Percentiles rank a stretch among this genome's conserved stretches.
Evolutionary conservation across 768 basidiomycete species (phyloP).

Genomic region (Podaxis sp.): DNA sequence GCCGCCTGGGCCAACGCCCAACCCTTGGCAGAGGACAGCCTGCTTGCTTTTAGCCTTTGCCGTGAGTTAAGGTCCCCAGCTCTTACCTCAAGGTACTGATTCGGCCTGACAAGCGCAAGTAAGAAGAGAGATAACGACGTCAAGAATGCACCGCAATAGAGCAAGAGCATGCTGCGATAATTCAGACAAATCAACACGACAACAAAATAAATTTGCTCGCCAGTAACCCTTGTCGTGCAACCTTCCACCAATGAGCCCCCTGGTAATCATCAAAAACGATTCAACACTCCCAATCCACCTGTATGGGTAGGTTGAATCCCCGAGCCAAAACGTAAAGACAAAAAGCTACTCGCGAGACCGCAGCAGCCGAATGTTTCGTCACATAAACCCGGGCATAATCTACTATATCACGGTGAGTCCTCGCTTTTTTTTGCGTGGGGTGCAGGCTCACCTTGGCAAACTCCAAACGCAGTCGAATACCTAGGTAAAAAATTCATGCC

Average conservation of each 20-base stretch:
- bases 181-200: background rate
- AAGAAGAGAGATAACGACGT: constrained; percentile 34
- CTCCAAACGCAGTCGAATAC: constrained; percentile 35
- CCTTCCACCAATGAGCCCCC: constrained; percentile 35
- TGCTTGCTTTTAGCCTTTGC: constrained; percentile 12
- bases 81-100: constrained; percentile 38
- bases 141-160: constrained; percentile 33
- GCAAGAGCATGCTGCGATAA: constrained; percentile 22
- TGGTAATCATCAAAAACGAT: constrained; percentile 36
- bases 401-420: constrained; percentile 20
- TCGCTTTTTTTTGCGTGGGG: background rate
- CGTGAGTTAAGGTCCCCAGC: background rate
- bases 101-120: constrained; percentile 39
- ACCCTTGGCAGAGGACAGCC: constrained; percentile 35
- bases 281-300: constrained; percentile 34
- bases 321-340: background rate
- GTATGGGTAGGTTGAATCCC: background rate
- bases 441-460: constrained; percentile 32
- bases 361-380: constrained; percentile 29
- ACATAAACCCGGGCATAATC: constrained; percentile 34
- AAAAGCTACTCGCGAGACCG: constrained; percentile 30
- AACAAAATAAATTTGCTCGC: constrained; percentile 24
- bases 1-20: constrained; percentile 37
- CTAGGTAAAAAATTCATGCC: constrained; percentile 14
- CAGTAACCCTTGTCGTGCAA: constrained; percentile 47